Percentiles rank a stretch among this genome's conserved stretches.
These are phyloP conservation scores for Gloeophyllum trabeum DNA, from an alignment of 768 basidiomycete species.

Conservation along the genomic window DNA sequence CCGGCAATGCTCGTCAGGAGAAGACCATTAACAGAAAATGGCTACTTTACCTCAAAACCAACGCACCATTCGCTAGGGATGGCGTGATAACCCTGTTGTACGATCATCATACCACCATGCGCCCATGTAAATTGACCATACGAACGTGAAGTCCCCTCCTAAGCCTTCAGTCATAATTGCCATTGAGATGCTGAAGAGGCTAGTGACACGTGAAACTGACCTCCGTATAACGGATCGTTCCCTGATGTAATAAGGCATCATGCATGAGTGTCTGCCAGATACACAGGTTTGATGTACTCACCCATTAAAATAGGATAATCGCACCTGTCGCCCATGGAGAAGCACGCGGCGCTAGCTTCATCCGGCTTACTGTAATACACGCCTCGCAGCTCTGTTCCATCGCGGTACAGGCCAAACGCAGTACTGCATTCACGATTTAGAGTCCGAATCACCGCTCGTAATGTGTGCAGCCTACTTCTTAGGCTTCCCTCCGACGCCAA, in stretches of 20 bases:
- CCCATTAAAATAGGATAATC: conserved; percentile 71
- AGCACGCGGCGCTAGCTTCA: conserved; percentile 58
- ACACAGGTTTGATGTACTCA: conserved; percentile 12
- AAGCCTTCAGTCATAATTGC: conserved; percentile 32
- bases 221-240: conserved; percentile 73
- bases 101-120: conserved; percentile 1
- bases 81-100: conserved; percentile 57
- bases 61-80: conserved; percentile 60
- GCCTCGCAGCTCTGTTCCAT: conserved; percentile 66
- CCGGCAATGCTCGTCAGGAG: background rate
- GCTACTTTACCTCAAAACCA: conserved; percentile 45
- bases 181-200: background rate
- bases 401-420: conserved; percentile 63
- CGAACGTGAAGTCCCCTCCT: conserved; percentile 72
- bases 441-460: background rate
- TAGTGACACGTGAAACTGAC: conserved; percentile 22
- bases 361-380: conserved; percentile 62
- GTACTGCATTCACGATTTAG: conserved; percentile 32
- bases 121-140: conserved; percentile 1
- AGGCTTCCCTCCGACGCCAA: conserved; percentile 55
- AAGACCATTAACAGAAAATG: background rate
- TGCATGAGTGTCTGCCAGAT: background rate
- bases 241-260: conserved; percentile 27
- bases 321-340: conserved; percentile 49
- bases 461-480: conserved; percentile 39